Base-by-base conservation (phyloP, 2,329 filamentous ascomycete species). In the Alternaria dauci region DNA sequence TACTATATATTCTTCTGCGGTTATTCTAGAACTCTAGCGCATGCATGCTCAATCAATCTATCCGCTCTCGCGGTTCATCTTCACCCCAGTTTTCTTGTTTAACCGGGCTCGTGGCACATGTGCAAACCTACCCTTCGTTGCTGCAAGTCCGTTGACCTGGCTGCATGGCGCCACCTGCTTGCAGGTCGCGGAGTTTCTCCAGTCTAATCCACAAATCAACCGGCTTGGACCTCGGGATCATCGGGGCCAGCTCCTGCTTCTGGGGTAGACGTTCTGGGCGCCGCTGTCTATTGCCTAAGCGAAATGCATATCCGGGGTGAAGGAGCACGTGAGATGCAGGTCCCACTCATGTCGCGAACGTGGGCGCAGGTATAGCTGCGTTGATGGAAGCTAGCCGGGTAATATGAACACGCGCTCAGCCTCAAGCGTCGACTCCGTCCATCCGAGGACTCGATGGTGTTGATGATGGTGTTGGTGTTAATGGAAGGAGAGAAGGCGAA, bases 131-230 rank as follows among this genome's bases (percentile, higher is more conserved):
- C 30, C 57, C 50, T 41, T 55, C 47, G 44, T 42, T 44, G 26
- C 50, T 51, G 23, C 20, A 56, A 43, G 16, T 47, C 58, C 36
- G 46, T 46, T 44, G 48, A 42, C 28, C 47, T 23, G 36, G 23
- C 47, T 42, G 44, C 58, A 54, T 41, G 50, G 38, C 44, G 53
- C 63, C 46, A 52, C 48, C 25, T 55, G 34, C 41, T 59, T 18
- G 47, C 41, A 43, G 20, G n/a, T 38, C 55, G 59, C 55, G 63
- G 58, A 65, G 60, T 54, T 52, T 46, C 32, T 50, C 36, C 59
- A 63, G 36, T 58, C 61, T 58, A 65, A 56, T 62, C 65, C 59
- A 68, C 63, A 62, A 67, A 67, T 68, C 66, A 70, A 54, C 67
- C 67, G 67, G 67, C 67, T 70, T 70, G 65, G 65, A 63, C 61